phyloP scores from a whole-genome alignment of 2,329 filamentous ascomycete genomes.

The Lachnellula cervina region DNA sequence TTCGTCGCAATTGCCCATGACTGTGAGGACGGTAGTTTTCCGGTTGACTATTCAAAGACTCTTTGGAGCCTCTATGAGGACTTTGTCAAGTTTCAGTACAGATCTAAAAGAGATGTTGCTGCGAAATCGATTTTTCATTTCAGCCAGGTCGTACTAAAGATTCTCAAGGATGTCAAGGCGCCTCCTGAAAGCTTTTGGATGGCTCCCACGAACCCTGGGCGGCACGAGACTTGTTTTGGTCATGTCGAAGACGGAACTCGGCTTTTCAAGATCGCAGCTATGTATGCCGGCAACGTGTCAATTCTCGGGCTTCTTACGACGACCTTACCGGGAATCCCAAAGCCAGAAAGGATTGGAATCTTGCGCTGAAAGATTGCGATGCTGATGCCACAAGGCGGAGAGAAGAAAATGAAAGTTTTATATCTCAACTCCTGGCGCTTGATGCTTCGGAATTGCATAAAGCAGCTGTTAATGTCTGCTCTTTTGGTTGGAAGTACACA shows the following conservation, averaged over 20 bases:
- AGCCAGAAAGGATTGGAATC: background rate
- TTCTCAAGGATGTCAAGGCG: too few species aligned
- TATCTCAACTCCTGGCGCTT: too few species aligned
- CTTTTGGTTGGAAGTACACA: too few species aligned
- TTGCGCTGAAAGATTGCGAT: background rate
- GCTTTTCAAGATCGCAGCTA: too few species aligned
- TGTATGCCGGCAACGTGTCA: background rate
- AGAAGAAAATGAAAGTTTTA: too few species aligned
- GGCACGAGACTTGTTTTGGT: too few species aligned
- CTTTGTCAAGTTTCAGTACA: slow-evolving; percentile 8
- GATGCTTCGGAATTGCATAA: too few species aligned
- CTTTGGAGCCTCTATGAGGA: slow-evolving; percentile 13
- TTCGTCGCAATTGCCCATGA: slow-evolving; percentile 30
- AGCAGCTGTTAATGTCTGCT: too few species aligned
- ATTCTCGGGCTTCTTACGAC: background rate
- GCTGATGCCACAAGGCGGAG: too few species aligned
- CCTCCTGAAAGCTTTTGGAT: too few species aligned
- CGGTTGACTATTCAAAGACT: slow-evolving; percentile 27
- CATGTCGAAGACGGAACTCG: too few species aligned
- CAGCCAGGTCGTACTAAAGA: background rate
- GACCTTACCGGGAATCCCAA: background rate
- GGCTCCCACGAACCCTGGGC: too few species aligned
- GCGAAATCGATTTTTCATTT: slow-evolving; percentile 6
- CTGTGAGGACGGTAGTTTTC: slow-evolving; percentile 21
- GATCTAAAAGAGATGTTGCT: background rate